Conservation (phyloP, 148 eudicot genomes). For the Chenopodium suecicum region DNA sequence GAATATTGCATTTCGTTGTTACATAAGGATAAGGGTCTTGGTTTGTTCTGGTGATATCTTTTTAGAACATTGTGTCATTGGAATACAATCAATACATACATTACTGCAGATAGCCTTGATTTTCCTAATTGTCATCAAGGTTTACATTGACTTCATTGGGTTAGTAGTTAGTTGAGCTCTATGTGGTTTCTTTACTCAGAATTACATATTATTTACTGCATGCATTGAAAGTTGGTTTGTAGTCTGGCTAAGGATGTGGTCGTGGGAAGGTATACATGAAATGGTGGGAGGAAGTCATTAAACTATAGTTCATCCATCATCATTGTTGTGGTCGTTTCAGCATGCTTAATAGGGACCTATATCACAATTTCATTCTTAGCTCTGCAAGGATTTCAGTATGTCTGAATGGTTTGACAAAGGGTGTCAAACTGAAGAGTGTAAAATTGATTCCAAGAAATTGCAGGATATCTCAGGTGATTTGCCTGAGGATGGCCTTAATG, state of each 20-base stretch:
- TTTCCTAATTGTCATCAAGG: not conserved
- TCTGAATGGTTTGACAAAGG: slow-evolving; percentile 14
- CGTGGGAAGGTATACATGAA: slow-evolving; percentile 45
- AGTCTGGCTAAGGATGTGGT: slow-evolving; percentile 31
- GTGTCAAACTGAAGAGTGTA: slow-evolving; percentile 3
- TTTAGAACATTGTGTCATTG: not conserved
- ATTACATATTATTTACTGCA: not conserved
- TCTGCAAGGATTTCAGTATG: slow-evolving; percentile 18
- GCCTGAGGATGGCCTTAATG: slow-evolving; percentile 34
- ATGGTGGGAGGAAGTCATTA: slow-evolving; percentile 45
- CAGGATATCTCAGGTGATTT: too few species aligned
- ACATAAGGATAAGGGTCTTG: not conserved
- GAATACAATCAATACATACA: not conserved
- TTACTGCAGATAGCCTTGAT: not conserved
- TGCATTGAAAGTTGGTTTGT: not conserved
- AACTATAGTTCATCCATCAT: slow-evolving; percentile 35
- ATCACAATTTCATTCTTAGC: slow-evolving; percentile 42
- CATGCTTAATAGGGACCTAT: slow-evolving; percentile 61
- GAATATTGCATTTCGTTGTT: not conserved
- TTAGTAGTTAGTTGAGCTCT: not conserved
- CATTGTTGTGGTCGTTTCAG: slow-evolving; percentile 44
- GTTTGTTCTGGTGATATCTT: not conserved
- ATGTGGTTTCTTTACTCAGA: not conserved
- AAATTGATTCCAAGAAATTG: not conserved
- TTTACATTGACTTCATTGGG: not conserved